Evolutionary conservation across 2,329 filamentous ascomycete species (phyloP).

Genomic region (Aplosporella prunicola): DNA sequence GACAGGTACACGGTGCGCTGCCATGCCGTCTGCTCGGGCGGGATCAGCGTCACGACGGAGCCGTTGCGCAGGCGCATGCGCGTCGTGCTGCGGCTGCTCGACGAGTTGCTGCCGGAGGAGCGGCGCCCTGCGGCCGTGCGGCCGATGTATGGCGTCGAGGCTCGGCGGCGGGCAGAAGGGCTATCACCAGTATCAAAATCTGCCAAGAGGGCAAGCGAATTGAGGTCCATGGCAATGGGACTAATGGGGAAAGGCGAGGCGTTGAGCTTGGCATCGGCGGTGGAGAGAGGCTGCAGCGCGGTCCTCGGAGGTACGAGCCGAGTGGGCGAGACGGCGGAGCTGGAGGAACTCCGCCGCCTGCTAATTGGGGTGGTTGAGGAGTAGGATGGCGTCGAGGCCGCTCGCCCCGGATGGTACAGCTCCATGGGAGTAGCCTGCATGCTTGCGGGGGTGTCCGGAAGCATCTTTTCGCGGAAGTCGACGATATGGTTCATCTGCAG

Average conservation of each 20-base stretch:
- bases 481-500: not conserved
- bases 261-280: conserved; percentile 8
- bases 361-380: conserved; percentile 2
- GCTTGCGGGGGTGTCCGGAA: conserved; percentile 20
- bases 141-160: not conserved
- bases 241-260: conserved; percentile 12
- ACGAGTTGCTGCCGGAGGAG: not conserved
- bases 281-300: conserved; percentile 9
- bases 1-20: conserved; percentile 30
- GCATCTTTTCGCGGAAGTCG: conserved; percentile 6
- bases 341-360: too few relatives aligned
- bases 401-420: conserved; percentile 16
- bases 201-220: conserved; percentile 1
- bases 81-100: conserved; percentile 4
- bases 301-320: not conserved
- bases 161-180: not conserved
- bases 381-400: not conserved
- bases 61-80: conserved; percentile 18
- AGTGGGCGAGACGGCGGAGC: not conserved
- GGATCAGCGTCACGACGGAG: conserved; percentile 25
- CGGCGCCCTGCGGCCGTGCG: conserved; percentile 8
- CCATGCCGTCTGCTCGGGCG: conserved; percentile 26
- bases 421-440: conserved; percentile 23
- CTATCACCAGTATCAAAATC: conserved; percentile 6
- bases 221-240: conserved; percentile 12